Evolutionary conservation across 2,329 filamentous ascomycete species (phyloP).

Genomic region (Diaporthe australafricana): DNA sequence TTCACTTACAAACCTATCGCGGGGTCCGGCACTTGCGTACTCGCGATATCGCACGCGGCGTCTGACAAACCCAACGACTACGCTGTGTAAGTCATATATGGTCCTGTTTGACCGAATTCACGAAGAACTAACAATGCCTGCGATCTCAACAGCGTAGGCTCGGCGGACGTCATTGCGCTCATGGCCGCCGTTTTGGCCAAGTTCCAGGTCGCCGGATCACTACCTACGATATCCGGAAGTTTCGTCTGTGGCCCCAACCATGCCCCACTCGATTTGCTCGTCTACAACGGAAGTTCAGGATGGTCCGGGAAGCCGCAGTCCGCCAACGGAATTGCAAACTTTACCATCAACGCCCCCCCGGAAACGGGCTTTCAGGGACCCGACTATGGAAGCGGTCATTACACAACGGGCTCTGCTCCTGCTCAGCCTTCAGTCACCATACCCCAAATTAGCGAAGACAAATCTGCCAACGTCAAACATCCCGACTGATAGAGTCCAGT

Average conservation of each 20-base stretch:
- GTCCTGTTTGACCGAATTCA: not conserved
- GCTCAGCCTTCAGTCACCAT: not conserved
- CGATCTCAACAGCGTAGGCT: slow-evolving; percentile 4
- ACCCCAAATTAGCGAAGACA: no score
- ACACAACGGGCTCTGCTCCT: not conserved
- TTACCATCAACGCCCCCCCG: not conserved
- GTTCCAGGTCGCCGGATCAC: not conserved
- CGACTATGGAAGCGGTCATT: no score
- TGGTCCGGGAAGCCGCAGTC: not conserved
- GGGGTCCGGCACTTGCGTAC: slow-evolving; percentile 29
- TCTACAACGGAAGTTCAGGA: slow-evolving; percentile 32
- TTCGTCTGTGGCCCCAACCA: slow-evolving; percentile 21
- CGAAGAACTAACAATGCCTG: not conserved
- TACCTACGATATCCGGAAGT: not conserved
- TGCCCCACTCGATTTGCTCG: not conserved
- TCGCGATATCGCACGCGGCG: not conserved
- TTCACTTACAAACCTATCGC: slow-evolving; percentile 21
- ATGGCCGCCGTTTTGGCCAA: not conserved
- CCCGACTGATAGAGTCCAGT: no score
- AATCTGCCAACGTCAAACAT: no score
- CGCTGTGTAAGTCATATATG: slow-evolving; percentile 19
- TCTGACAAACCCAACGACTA: not conserved
- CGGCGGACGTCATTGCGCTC: slow-evolving; percentile 26
- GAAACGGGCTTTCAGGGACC: no score
- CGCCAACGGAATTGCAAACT: not conserved